Conservation (phyloP, 2,329 filamentous ascomycete species). For the Hymenoscyphus linearis region DNA sequence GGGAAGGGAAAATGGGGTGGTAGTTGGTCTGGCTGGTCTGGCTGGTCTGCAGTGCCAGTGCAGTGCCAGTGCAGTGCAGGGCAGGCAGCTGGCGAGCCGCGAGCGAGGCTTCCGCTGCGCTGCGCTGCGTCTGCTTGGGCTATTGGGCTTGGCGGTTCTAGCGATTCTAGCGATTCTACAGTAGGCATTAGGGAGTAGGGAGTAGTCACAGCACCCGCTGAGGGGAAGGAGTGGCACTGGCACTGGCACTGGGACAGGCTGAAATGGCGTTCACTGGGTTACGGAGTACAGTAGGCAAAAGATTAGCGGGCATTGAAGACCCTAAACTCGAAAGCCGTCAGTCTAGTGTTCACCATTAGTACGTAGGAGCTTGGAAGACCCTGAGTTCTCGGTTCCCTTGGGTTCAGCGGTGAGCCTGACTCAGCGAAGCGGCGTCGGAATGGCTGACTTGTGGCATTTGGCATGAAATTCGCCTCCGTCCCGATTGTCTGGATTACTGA, state of each 20-base stretch:
- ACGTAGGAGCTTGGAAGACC: too few relatives aligned
- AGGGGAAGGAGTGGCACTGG: too few relatives aligned
- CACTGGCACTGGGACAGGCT: too few relatives aligned
- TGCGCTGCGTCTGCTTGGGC: neutral
- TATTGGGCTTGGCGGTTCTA: neutral
- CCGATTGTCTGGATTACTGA: neutral
- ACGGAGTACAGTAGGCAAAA: neutral
- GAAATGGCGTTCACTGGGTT: neutral
- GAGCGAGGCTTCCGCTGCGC: neutral
- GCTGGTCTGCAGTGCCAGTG: neutral
- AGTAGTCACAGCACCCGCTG: too few relatives aligned
- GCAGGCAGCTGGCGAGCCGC: neutral
- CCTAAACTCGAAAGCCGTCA: neutral
- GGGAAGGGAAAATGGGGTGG: neutral
- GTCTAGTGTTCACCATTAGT: too few relatives aligned
- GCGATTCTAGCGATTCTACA: neutral
- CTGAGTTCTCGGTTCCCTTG: neutral
- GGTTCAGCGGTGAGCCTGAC: neutral
- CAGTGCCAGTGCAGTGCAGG: too few relatives aligned
- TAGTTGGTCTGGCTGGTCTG: too few relatives aligned
- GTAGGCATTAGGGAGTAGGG: too few relatives aligned
- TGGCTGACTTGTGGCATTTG: neutral
- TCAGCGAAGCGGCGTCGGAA: neutral
- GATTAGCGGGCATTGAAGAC: neutral
- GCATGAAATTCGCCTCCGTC: neutral